Percentiles rank a stretch among this genome's conserved stretches.
Evolutionary conservation across 345 rosid species (phyloP).

Genomic region (Ceriops zippeliana): DNA sequence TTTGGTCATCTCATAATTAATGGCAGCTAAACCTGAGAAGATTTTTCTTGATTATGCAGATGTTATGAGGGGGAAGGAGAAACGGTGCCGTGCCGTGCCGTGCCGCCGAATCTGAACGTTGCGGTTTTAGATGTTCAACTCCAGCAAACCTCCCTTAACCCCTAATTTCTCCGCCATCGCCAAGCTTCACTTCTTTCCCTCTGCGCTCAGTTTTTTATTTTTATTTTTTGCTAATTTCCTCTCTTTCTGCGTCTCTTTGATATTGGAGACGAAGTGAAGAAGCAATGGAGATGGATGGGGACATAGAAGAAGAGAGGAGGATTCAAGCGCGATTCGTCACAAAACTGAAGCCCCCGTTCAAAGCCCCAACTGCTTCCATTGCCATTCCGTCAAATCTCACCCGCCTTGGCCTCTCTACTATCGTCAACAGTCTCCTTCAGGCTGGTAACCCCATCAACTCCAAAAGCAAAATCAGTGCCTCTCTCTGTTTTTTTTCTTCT

Average conservation of each 20-base stretch:
- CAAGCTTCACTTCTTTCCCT: neutral
- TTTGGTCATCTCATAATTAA: too few relatives aligned
- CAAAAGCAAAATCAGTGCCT: too few relatives aligned
- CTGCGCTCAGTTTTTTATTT: too few relatives aligned
- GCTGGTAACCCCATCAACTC: conserved; percentile 29
- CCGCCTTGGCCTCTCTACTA: conserved; percentile 77
- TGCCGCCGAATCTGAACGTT: too few relatives aligned
- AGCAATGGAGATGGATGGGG: conserved; percentile 18
- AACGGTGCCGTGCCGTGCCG: too few relatives aligned
- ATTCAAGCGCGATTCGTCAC: conserved; percentile 85
- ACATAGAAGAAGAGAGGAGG: conserved; percentile 31
- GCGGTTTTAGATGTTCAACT: too few relatives aligned
- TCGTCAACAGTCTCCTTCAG: conserved; percentile 62
- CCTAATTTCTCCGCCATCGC: neutral
- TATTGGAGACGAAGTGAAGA: neutral
- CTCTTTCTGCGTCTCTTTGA: neutral
- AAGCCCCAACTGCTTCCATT: conserved; percentile 52
- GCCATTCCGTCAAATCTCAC: conserved; percentile 81
- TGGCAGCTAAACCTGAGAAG: too few relatives aligned
- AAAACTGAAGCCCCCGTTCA: conserved; percentile 57
- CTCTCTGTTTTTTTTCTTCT: neutral
- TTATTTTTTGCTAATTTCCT: neutral
- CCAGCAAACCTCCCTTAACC: neutral
- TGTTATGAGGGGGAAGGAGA: too few relatives aligned
- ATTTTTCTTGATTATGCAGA: too few relatives aligned